Evolutionary conservation across 768 basidiomycete species (phyloP), one percentile per base, ranked within the genome.

Genomic region (Pulveroboletus ravenelii): DNA sequence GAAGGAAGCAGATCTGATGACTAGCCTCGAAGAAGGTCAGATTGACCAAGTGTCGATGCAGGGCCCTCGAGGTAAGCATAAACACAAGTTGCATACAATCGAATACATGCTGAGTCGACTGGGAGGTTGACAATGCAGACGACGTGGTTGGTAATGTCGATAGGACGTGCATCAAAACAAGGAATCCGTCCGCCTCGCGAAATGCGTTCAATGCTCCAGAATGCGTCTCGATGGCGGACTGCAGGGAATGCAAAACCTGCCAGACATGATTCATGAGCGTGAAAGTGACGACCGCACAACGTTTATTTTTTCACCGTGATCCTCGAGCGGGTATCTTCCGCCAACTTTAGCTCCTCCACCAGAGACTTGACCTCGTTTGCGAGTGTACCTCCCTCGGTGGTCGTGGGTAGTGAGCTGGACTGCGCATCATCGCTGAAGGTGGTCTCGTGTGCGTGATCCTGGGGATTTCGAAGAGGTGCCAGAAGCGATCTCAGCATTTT

Each of bases 171-270:
- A 90, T 81, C 30, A 90, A 70, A 10, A 81, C 78, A 17, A 91
- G 71, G 62, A 90, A 91, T 1, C 90, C 90, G 53, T 92, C 90
- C 60, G 86, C 72, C 60, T 90, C 87, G 5, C 90, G 76, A 65
- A 93, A 92, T 17, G 84, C 81, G 49, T 85, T 82, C 64, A 84
- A 87, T 10, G 86, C 86, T 38, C 65, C 70, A 2, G 73, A 62
- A 57, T 87, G 83, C 63, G 88, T 81, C 14, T 75, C 72, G 74
- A 91, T 75, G 20, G 85, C 79, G 14, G 80, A 73, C 47, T 81
- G 79, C 36, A 92, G 82, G 61, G 89, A 85, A 17, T 71, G 69
- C 50, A 89, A 63, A 34, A 81, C 76, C 87, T 89, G 48, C 30
- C 20, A 35, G 52, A 32, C 36, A 15, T 30, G 17, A 18, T 17